Evolutionary conservation across 352 stramenopile genomes (phyloP), one percentile per base, ranked within the genome.

Genomic region (Phytophthora chlamydospora): DNA sequence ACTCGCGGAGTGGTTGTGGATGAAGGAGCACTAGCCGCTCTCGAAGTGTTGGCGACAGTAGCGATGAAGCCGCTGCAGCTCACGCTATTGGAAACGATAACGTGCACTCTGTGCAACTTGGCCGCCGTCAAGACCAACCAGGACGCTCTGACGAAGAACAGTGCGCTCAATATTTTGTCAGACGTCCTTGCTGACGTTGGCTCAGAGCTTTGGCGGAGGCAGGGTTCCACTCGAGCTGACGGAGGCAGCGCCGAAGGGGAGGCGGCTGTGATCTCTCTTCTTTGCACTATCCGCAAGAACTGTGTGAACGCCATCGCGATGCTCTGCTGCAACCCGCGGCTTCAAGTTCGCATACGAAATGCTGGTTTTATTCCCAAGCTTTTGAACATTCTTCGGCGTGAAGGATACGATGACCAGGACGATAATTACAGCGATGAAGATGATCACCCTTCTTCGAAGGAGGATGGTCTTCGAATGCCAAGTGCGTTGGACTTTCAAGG

Each of bases 321-420:
- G 40, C 68, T 95, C 27, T 92, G 82, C 68, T 93, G 83, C 52
- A 95, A 93, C 58, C 19, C 80, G 5, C 90, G 85, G 57, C 65
- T 91, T 11, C 77, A 89, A 56, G 51, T 71, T 16, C 80, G 83
- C 3, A 66, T 93, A n/a, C 66, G 77, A 8, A 78, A 68, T 17
- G 65, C 76, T 0, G 72, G 71, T 3, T 88, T 90, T 34, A 75
- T 94, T 11, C 69, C 78, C 0, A 81, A 73, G 45, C 40, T 92
- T 11, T 55, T 92, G 21, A 66, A 41, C 16, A 63, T 88, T 58
- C 66, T 85, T 27, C 59, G 43, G n/a, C 41, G 48, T 12, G 47
- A 49, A n/a, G 51, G 47, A 17, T 44, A 44, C 51, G 39, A 65
- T 5, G 45, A 46, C 29, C 19, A 52, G 14, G 46, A 54, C 3